Base-by-base conservation (phyloP, 2,329 filamentous ascomycete genomes). In the Pseudogymnoascus sp. region DNA sequence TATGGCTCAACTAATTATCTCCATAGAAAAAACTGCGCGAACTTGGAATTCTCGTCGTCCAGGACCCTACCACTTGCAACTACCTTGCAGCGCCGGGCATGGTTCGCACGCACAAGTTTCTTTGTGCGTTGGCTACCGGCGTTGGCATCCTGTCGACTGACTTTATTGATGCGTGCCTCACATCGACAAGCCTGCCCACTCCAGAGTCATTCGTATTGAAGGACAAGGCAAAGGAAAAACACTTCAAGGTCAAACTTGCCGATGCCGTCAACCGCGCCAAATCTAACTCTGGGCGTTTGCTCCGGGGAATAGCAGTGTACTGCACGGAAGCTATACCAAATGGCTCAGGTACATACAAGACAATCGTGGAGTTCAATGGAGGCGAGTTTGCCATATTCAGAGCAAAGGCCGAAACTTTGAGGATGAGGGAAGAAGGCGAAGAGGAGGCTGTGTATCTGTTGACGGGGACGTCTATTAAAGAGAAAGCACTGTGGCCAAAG, bases 81-180 rank as follows among this genome's bases (percentile, higher is more conserved):
- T 90, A 96, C 71, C 83, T 99, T 9, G 92, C 91, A 35, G 93
- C 93, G 3, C 94, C 93, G 0, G 83, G 86, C 41, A 85, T 97
- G 64, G 84, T 97, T 35, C 88, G 94, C 37, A 99, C 94, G 0
- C 86, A 90, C 72, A 99, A 99, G 71, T 99, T 99, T 71, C 86
- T 97, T 58, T 88, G 87, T 64, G 91, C 92, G 11, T 77, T 99
- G 28, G 92, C 94, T 16, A 86, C 85, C 63, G 92, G 89, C 0
- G 90, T 92, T 0, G 81, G 83, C 1, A 83, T 97, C 43, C 82
- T 97, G 60, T 86, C 86, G 50, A 88, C 87, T 0, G 81, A 83
- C 7, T 99, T 91, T 73, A 84, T 99, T 62, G 89, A 93, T 61
- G 79, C 83, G 22, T 90, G 88, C 54, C 79, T 97, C 9, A 58